Evolutionary conservation across 2,329 filamentous ascomycete species (phyloP).

Genomic region (Trichoderma polysporum): DNA sequence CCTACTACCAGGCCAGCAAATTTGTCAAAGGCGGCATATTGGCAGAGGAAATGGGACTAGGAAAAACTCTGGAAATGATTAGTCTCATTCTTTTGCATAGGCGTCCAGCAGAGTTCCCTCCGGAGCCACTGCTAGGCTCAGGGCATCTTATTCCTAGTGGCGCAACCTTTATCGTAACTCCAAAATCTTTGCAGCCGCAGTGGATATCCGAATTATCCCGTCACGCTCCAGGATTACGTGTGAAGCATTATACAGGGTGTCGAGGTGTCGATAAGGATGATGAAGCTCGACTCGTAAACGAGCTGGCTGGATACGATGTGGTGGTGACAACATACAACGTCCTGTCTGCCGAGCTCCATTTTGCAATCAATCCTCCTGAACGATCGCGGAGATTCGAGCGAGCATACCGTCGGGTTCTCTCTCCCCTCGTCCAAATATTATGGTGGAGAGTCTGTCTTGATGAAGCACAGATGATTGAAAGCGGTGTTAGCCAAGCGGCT

Average conservation of each 20-base stretch:
- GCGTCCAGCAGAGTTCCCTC: constrained; percentile 14
- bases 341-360: constrained; percentile 78
- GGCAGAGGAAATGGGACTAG: constrained; percentile 80
- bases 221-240: constrained; percentile 57
- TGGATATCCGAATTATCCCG: constrained; percentile 60
- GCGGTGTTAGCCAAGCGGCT: constrained; percentile 79
- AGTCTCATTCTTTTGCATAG: constrained; percentile 66
- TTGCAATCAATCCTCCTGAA: constrained; percentile 66
- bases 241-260: constrained; percentile 57
- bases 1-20: constrained; percentile 45
- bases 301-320: constrained; percentile 54
- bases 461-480: constrained; percentile 92
- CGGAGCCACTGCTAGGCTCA: constrained; percentile 33
- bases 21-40: constrained; percentile 61
- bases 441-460: constrained; percentile 86
- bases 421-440: constrained; percentile 74
- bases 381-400: constrained; percentile 65
- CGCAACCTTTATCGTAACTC: constrained; percentile 63
- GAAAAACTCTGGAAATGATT: constrained; percentile 76
- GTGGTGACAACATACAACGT: constrained; percentile 67
- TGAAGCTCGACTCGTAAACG: constrained; percentile 42
- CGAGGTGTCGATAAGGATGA: constrained; percentile 37
- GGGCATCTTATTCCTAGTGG: constrained; percentile 49
- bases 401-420: constrained; percentile 64
- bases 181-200: constrained; percentile 56